Conservation (phyloP, 2,329 filamentous ascomycete species). For the Cercospora sesami region DNA sequence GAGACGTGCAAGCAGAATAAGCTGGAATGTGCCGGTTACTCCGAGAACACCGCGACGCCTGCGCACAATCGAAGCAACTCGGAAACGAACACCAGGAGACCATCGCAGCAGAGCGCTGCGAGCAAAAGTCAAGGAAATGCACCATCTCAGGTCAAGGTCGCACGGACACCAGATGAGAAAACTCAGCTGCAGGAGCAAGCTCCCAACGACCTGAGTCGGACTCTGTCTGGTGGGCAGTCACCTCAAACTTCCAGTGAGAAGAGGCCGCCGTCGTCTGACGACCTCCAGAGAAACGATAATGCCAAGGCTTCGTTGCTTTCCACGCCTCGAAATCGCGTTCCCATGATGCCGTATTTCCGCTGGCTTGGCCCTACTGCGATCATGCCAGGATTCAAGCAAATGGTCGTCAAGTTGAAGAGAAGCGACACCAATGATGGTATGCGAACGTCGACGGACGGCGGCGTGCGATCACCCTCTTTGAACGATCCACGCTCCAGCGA, state of each 20-base stretch:
- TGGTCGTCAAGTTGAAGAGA: slow-evolving; percentile 76
- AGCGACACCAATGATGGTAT: slow-evolving; percentile 61
- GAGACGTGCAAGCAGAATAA: slow-evolving; percentile 52
- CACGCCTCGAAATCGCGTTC: slow-evolving; percentile 52
- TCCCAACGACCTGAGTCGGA: slow-evolving; percentile 16
- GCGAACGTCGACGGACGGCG: slow-evolving; percentile 55
- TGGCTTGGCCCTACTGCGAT: slow-evolving; percentile 92
- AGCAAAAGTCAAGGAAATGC: slow-evolving; percentile 2
- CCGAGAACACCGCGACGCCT: slow-evolving; percentile 34
- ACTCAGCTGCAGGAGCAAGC: not conserved
- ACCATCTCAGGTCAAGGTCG: not conserved
- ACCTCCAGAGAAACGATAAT: slow-evolving; percentile 16
- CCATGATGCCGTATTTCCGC: slow-evolving; percentile 75
- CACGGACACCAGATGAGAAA: slow-evolving; percentile 2
- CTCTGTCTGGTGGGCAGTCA: slow-evolving; percentile 18
- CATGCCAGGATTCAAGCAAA: slow-evolving; percentile 88
- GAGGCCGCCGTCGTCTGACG: slow-evolving; percentile 13
- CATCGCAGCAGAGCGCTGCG: slow-evolving; percentile 9
- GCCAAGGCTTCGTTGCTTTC: slow-evolving; percentile 34
- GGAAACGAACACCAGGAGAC: slow-evolving; percentile 16
- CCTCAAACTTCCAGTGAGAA: slow-evolving; percentile 15
- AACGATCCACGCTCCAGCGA: slow-evolving; percentile 24
- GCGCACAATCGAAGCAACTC: slow-evolving; percentile 22
- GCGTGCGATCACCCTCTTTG: slow-evolving; percentile 34
- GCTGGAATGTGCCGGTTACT: slow-evolving; percentile 51